Evolutionary conservation across 2,329 filamentous ascomycete species (phyloP).

Genomic region (Venturia effusa): DNA sequence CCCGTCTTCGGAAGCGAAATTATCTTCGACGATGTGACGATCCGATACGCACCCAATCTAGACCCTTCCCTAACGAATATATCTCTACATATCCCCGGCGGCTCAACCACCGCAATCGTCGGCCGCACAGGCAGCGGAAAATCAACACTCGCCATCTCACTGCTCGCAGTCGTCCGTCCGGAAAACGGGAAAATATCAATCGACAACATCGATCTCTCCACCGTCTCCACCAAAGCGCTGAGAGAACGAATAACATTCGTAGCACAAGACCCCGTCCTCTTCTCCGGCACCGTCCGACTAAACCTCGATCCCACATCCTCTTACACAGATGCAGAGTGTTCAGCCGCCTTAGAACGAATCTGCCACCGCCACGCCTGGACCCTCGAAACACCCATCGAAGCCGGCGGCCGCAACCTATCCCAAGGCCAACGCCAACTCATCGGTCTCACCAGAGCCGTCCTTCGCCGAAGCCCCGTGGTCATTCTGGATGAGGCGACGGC

Average conservation of each 20-base stretch:
- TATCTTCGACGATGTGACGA: constrained; percentile 63
- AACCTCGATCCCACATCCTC: constrained; percentile 53
- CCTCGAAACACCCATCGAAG: constrained; percentile 45
- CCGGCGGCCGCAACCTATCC: constrained; percentile 49
- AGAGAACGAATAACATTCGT: constrained; percentile 55
- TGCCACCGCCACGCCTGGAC: constrained; percentile 46
- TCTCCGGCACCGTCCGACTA: constrained; percentile 48
- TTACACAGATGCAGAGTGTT: constrained; percentile 45
- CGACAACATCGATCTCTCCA: constrained; percentile 49
- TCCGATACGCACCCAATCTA: constrained; percentile 68
- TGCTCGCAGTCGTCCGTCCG: constrained; percentile 41
- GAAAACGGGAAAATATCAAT: constrained; percentile 46
- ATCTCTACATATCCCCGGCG: constrained; percentile 63
- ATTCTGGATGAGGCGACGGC: constrained; percentile 47
- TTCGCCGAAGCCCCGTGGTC: constrained; percentile 49
- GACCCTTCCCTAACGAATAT: constrained; percentile 61
- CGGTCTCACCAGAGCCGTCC: constrained; percentile 50
- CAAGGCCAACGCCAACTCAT: constrained; percentile 58
- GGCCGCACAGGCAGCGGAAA: constrained; percentile 70
- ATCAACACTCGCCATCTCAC: constrained; percentile 57
- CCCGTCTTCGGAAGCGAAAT: constrained; percentile 62
- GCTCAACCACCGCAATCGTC: constrained; percentile 67
- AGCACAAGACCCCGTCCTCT: constrained; percentile 56
- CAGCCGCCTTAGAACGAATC: constrained; percentile 42
- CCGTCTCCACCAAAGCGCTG: constrained; percentile 47